A percentile compares a stretch with the other conserved stretches of the same genome.
These are phyloP conservation scores for Rhizopogon vesiculosus DNA, from an alignment of 768 basidiomycete genomes.

Conservation along the genomic window DNA sequence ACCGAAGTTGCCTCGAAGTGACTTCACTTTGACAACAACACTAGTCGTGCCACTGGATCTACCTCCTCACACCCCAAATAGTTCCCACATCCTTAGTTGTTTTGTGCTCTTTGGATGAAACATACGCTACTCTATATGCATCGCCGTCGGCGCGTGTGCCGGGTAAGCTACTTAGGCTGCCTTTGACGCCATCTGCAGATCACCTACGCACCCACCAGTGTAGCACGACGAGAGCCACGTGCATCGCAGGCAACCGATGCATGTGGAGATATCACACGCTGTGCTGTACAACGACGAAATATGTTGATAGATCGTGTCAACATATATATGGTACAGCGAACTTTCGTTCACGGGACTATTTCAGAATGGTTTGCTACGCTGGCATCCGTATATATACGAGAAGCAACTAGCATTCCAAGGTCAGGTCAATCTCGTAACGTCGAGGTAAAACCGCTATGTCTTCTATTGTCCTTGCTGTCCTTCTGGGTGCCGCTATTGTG, in stretches of 20 bases:
- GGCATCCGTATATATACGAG: not conserved
- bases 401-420: not conserved
- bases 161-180: not conserved
- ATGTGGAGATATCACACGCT: not conserved
- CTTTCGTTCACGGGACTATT: not conserved
- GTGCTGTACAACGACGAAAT: not conserved
- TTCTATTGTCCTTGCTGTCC: constrained; percentile 8
- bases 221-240: too few species aligned
- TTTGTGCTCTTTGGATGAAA: not conserved
- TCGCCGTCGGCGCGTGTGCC: not conserved
- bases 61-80: not conserved
- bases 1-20: too few species aligned
- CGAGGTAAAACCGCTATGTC: constrained; percentile 10
- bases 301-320: not conserved
- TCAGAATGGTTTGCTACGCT: not conserved
- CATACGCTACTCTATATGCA: not conserved
- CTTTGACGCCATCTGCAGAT: not conserved
- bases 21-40: too few species aligned
- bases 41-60: not conserved
- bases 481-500: constrained; percentile 11
- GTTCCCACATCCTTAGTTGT: not conserved
- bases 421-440: not conserved
- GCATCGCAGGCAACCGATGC: not conserved
- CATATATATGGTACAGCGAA: not conserved
- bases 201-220: too few species aligned